Percentiles rank a stretch among this genome's conserved stretches.
These are phyloP conservation scores for Sungouiella thailandica DNA, from an alignment of 805 yeast species.

Conservation along the genomic window DNA sequence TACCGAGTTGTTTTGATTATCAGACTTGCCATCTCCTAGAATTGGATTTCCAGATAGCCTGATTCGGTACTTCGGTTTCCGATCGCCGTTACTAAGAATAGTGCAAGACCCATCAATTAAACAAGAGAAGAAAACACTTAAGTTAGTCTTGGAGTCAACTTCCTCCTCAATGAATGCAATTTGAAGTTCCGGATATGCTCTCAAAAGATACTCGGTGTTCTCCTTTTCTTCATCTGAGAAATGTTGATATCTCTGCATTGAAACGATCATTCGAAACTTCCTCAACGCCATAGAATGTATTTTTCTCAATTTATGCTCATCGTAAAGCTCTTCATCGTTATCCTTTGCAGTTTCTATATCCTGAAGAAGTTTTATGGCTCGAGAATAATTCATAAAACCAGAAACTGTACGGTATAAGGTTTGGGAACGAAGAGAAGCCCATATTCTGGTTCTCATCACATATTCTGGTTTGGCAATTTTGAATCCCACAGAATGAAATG, in stretches of 20 bases:
- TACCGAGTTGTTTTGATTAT: constrained; percentile 77
- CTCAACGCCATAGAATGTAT: constrained; percentile 64
- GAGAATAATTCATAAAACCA: constrained; percentile 97
- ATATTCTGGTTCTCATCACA: constrained; percentile 91
- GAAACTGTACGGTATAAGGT: constrained; percentile 95
- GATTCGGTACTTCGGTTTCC: constrained; percentile 65
- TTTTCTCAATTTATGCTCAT: constrained; percentile 5
- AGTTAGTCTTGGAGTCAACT: constrained; percentile 57
- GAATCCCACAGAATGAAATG: constrained; percentile 95
- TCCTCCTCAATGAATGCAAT: constrained; percentile 95
- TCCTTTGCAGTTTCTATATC: constrained; percentile 88
- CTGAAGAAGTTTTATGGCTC: constrained; percentile 89
- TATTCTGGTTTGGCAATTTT: constrained; percentile 97
- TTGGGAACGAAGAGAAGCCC: constrained; percentile 98
- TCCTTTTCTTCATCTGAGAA: constrained; percentile 72
- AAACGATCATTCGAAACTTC: constrained; percentile 74
- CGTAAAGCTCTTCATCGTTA: constrained; percentile 3
- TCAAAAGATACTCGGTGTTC: constrained; percentile 72
- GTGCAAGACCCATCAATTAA: constrained; percentile 80
- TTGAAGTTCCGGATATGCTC: constrained; percentile 81
- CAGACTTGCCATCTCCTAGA: constrained; percentile 85
- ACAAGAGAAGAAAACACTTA: constrained; percentile 68
- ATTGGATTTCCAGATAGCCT: constrained; percentile 81
- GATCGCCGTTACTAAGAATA: constrained; percentile 49
- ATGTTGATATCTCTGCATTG: constrained; percentile 78